Percentiles rank a stretch among this genome's conserved stretches.
These are phyloP conservation scores for Talaromyces sp. DNA, from an alignment of 2,329 filamentous ascomycete genomes.

Conservation along the genomic window DNA sequence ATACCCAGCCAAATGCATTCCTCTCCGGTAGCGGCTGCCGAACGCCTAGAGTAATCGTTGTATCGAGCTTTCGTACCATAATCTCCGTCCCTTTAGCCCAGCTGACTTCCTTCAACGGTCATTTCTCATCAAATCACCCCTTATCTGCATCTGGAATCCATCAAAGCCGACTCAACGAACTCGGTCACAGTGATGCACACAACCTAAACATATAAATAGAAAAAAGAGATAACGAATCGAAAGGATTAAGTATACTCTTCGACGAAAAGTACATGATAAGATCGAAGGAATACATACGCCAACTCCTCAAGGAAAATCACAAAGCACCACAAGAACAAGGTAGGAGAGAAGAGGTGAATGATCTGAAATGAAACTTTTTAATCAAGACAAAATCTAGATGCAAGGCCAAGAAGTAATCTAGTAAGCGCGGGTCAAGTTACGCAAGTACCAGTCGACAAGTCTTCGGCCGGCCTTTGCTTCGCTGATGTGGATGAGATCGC, in stretches of 20 bases:
- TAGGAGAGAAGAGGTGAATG: slow-evolving; percentile 16
- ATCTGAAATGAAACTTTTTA: slow-evolving; percentile 19
- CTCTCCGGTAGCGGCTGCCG: neutral
- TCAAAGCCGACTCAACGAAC: neutral
- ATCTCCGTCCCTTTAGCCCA: neutral
- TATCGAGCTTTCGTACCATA: neutral
- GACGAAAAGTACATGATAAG: slow-evolving; percentile 5
- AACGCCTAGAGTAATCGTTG: no score
- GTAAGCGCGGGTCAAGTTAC: slow-evolving; percentile 94
- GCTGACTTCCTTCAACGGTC: neutral
- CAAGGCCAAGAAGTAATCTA: slow-evolving; percentile 37
- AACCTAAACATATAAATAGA: neutral
- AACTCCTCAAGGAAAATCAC: slow-evolving; percentile 19
- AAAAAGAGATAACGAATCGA: neutral
- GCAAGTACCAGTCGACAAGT: slow-evolving; percentile 97
- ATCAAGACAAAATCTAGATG: slow-evolving; percentile 18
- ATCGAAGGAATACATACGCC: slow-evolving; percentile 15
- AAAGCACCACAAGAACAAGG: slow-evolving; percentile 20
- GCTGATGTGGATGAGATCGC: slow-evolving; percentile 96
- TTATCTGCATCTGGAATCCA: neutral
- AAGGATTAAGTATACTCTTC: slow-evolving; percentile 1
- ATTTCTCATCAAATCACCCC: neutral
- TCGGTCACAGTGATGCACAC: neutral
- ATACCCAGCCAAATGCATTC: neutral
- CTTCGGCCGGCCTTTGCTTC: slow-evolving; percentile 97